Conservation (phyloP, 257 asterid species). For the Solanum chiquidenum region DNA sequence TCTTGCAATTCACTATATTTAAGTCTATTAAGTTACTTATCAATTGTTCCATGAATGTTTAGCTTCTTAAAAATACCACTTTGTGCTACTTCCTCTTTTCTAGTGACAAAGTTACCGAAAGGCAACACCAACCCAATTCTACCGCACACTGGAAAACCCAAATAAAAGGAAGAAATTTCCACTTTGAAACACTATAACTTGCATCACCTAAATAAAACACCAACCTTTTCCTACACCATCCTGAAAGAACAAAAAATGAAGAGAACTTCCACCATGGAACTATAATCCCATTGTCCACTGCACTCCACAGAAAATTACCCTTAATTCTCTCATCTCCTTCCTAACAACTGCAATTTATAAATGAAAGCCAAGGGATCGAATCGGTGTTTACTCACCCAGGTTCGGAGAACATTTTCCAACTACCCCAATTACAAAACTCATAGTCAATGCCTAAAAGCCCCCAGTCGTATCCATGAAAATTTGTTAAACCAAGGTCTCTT, state of each 20-base stretch:
- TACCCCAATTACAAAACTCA: neutral
- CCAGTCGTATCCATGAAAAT: neutral
- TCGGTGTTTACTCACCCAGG: neutral
- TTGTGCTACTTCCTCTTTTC: neutral
- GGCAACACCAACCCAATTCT: neutral
- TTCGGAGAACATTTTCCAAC: neutral
- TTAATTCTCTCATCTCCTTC: neutral
- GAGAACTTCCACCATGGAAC: neutral
- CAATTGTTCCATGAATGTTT: neutral
- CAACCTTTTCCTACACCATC: neutral
- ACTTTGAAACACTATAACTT: neutral
- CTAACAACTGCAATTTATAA: neutral
- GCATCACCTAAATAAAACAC: neutral
- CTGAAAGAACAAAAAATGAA: neutral
- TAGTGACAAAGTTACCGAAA: neutral
- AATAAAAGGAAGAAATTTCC: neutral
- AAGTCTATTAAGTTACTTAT: neutral
- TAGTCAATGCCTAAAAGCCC: neutral
- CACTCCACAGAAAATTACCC: neutral
- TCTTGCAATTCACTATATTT: neutral
- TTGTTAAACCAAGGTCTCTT: neutral
- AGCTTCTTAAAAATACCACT: neutral
- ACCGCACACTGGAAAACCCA: neutral
- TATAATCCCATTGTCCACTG: neutral
- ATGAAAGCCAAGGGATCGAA: neutral